These are phyloP conservation scores for Pseudozyma sp. DNA, from an alignment of 1,284 basidiomycete genomes.

Conservation along the genomic window DNA sequence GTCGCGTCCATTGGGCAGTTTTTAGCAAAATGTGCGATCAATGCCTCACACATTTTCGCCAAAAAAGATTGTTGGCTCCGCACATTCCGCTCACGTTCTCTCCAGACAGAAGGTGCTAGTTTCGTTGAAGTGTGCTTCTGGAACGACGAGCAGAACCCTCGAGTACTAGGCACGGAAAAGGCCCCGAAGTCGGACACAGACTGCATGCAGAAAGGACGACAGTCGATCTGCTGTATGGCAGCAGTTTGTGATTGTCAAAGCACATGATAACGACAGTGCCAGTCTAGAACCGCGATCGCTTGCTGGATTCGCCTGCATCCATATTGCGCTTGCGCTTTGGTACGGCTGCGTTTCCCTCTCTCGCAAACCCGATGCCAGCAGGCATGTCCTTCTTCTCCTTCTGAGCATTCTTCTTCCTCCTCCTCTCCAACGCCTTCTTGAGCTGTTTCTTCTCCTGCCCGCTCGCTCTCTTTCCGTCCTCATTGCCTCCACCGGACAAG, in stretches of 20 bases:
- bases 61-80: no score
- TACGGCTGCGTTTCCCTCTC: slow-evolving; percentile 18
- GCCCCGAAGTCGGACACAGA: no score
- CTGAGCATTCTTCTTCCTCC: slow-evolving; percentile 84
- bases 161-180: no score
- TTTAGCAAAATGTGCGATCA: neutral
- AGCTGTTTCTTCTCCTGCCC: slow-evolving; percentile 73
- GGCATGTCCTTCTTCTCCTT: slow-evolving; percentile 81
- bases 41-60: neutral
- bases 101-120: no score
- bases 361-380: slow-evolving; percentile 33
- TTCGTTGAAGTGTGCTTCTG: no score
- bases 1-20: slow-evolving; percentile 14
- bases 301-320: slow-evolving; percentile 7
- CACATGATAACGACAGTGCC: neutral
- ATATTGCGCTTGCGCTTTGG: slow-evolving; percentile 37
- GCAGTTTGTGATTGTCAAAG: neutral
- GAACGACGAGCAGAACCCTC: no score
- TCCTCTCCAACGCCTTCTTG: slow-evolving; percentile 83
- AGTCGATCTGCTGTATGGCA: neutral
- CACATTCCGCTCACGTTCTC: no score
- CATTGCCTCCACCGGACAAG: slow-evolving; percentile 23
- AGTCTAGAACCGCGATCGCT: slow-evolving; percentile 17
- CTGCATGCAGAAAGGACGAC: neutral
- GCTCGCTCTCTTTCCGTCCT: slow-evolving; percentile 18